phyloP scores from a whole-genome alignment of 345 rosid species.

The Ceriops tagal region DNA sequence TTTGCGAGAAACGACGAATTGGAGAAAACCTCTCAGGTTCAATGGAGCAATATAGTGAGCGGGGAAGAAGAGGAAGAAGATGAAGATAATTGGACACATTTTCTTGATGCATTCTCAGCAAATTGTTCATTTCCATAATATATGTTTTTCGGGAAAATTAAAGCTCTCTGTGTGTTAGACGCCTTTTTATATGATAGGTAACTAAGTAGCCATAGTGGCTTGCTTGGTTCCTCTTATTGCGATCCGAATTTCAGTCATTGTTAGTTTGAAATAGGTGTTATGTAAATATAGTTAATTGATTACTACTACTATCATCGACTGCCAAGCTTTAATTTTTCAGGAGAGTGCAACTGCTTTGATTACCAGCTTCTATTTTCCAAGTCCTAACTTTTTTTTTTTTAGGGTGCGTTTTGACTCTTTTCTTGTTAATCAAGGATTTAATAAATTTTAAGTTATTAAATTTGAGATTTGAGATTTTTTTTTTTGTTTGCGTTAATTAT shows the following conservation, averaged over 20 bases:
- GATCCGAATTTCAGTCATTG: slow-evolving; percentile 1
- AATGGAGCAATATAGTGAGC: slow-evolving; percentile 32
- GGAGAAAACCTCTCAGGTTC: slow-evolving; percentile 41
- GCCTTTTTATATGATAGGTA: background rate
- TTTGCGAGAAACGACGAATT: slow-evolving; percentile 81
- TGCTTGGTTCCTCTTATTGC: slow-evolving; percentile 1
- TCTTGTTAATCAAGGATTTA: too few species aligned
- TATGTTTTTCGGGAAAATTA: background rate
- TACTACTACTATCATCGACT: background rate
- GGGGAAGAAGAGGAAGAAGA: slow-evolving; percentile 58
- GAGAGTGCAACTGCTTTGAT: too few species aligned
- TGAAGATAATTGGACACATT: slow-evolving; percentile 58
- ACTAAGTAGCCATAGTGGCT: slow-evolving; percentile 1
- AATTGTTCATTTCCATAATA: slow-evolving; percentile 16
- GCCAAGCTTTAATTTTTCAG: too few species aligned
- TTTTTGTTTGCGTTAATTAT: too few species aligned
- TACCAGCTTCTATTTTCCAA: too few species aligned
- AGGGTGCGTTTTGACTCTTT: too few species aligned
- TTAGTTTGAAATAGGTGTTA: slow-evolving; percentile 8
- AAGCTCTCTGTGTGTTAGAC: too few species aligned
- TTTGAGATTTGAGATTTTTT: too few species aligned
- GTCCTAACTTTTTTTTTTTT: too few species aligned
- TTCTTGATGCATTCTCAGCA: slow-evolving; percentile 56
- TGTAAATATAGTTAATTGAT: slow-evolving; percentile 18
- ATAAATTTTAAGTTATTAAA: too few species aligned